phyloP scores from a whole-genome alignment of 2,329 filamentous ascomycete genomes.

The Ophiostoma sp. region DNA sequence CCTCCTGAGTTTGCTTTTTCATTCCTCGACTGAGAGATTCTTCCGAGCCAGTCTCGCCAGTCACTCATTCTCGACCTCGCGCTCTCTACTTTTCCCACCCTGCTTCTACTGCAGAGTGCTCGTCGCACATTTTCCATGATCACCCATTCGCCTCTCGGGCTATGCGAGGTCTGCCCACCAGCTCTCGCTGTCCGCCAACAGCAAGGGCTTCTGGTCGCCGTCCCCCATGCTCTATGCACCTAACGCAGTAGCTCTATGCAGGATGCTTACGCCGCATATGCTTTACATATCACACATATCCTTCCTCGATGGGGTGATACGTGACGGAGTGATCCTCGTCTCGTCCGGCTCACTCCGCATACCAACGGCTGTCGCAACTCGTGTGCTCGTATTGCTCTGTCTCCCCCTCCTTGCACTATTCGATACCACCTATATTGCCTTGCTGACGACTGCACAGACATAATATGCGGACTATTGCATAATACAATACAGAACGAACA shows the following conservation, averaged over 20 bases:
- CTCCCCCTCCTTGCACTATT: no score
- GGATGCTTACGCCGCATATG: neutral
- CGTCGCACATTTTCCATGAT: neutral
- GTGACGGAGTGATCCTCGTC: neutral
- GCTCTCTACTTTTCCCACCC: neutral
- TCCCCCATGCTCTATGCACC: neutral
- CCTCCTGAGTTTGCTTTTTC: no score
- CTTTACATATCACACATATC: neutral
- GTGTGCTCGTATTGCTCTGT: no score
- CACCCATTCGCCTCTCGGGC: neutral
- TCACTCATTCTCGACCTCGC: no score
- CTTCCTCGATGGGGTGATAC: neutral
- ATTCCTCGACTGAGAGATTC: no score
- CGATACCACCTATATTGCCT: no score
- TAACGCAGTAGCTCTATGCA: neutral
- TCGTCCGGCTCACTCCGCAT: neutral
- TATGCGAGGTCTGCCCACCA: neutral
- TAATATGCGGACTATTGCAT: conserved; percentile 3
- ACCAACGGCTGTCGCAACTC: neutral
- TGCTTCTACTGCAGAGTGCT: neutral
- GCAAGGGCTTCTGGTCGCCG: neutral
- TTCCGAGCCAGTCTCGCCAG: no score
- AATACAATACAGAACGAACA: neutral
- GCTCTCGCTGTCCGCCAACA: neutral
- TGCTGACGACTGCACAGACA: neutral